Conservation (phyloP, 108 stramenopile species). For the Cyclotella choctawhatcheeana region DNA sequence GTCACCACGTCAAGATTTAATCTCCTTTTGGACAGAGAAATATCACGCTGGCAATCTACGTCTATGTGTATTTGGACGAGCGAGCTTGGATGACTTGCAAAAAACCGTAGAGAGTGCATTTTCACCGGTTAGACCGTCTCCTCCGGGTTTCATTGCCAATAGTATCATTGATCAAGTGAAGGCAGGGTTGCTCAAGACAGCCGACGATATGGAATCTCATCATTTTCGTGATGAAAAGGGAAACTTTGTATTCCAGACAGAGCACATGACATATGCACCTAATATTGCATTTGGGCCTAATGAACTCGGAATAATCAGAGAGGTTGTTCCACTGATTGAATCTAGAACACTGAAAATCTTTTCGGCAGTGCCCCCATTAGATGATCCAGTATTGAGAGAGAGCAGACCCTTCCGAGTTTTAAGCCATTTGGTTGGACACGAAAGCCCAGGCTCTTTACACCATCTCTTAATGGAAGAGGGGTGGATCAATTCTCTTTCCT, state of each 20-base stretch:
- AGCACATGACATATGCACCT: slow-evolving; percentile 70
- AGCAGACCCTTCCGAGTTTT: slow-evolving; percentile 84
- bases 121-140: slow-evolving; percentile 62
- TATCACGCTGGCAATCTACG: slow-evolving; percentile 91
- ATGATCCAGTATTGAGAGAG: slow-evolving; percentile 71
- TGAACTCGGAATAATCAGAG: slow-evolving; percentile 70
- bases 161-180: slow-evolving; percentile 54
- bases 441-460: slow-evolving; percentile 92
- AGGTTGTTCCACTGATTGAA: slow-evolving; percentile 90
- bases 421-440: slow-evolving; percentile 96
- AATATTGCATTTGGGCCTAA: slow-evolving; percentile 73
- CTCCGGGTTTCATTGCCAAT: slow-evolving; percentile 46
- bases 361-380: slow-evolving; percentile 87
- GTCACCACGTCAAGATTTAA: slow-evolving; percentile 65
- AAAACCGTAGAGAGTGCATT: slow-evolving; percentile 76
- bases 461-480: slow-evolving; percentile 77
- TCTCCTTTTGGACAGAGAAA: slow-evolving; percentile 73
- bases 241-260: slow-evolving; percentile 63
- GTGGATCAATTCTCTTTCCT: slow-evolving; percentile 73
- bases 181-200: slow-evolving; percentile 37
- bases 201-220: slow-evolving; percentile 21
- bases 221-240: slow-evolving; percentile 32
- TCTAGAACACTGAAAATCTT: slow-evolving; percentile 82
- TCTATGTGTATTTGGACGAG: slow-evolving; percentile 87
- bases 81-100: slow-evolving; percentile 84